These are phyloP conservation scores for Aspergillus nanangensis DNA, from an alignment of 495 filamentous ascomycete genomes.

Conservation along the genomic window DNA sequence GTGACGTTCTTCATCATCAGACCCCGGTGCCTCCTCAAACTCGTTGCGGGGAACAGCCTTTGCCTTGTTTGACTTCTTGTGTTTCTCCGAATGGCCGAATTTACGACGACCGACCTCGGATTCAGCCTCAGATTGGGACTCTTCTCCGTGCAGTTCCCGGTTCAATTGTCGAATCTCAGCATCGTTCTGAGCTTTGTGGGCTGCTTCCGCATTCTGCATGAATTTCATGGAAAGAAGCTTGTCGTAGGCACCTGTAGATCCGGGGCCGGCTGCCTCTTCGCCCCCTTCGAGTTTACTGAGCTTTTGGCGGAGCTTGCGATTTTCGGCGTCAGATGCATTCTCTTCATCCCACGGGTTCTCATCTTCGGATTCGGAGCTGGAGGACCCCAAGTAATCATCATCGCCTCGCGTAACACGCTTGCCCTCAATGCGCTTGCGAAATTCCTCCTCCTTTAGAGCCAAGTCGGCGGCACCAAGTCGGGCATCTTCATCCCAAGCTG, in stretches of 20 bases:
- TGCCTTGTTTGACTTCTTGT: constrained; percentile 19
- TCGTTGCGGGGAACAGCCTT: constrained; percentile 39
- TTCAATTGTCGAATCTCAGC: constrained; percentile 70
- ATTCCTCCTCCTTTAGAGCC: constrained; percentile 79
- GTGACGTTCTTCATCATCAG: constrained; percentile 46
- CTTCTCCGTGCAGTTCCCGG: constrained; percentile 61
- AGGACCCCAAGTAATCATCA: constrained; percentile 42
- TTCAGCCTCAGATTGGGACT: constrained; percentile 52
- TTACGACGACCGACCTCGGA: constrained; percentile 58
- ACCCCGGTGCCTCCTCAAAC: constrained; percentile 55
- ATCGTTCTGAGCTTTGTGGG: constrained; percentile 73
- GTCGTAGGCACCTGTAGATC: constrained; percentile 36
- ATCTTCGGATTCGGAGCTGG: constrained; percentile 51
- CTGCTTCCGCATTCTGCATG: constrained; percentile 84
- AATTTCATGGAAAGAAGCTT: constrained; percentile 76
- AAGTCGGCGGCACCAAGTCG: constrained; percentile 73
- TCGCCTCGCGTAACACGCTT: constrained; percentile 52
- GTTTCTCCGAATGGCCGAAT: constrained; percentile 49
- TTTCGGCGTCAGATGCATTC: constrained; percentile 50
- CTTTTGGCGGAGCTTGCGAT: constrained; percentile 49
- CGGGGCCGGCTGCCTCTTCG: constrained; percentile 25
- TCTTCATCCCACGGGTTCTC: constrained; percentile 55
- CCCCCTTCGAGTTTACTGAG: constrained; percentile 54
- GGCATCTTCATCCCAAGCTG: constrained; percentile 80
- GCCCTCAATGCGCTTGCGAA: constrained; percentile 80